Evolutionary conservation across 2,329 filamentous ascomycete species (phyloP).

Genomic region (Fusarium sp.): DNA sequence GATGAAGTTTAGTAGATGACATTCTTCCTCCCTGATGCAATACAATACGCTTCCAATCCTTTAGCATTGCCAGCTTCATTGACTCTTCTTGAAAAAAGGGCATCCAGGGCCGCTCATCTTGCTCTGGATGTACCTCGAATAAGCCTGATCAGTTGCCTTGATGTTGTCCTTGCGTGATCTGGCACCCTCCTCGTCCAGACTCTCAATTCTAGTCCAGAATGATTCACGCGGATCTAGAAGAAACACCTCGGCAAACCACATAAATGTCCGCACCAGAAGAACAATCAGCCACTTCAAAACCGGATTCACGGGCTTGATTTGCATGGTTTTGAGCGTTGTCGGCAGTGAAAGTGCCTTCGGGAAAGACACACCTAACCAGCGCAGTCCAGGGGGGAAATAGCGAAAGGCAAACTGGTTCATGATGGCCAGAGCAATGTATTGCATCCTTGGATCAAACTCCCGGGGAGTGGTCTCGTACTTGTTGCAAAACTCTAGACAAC

Average conservation of each 20-base stretch:
- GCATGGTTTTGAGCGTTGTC: constrained; percentile 4
- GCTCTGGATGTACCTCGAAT: constrained; percentile 2
- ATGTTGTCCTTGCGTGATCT: constrained; percentile 3
- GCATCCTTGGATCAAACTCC: background rate
- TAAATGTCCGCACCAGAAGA: constrained; percentile 8
- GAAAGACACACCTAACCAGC: constrained; percentile 12
- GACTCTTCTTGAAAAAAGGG: constrained; percentile 6
- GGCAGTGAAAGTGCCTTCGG: constrained; percentile 12
- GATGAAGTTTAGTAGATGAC: too few species aligned
- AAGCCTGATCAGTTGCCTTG: background rate
- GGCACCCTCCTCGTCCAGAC: background rate
- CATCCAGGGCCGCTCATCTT: constrained; percentile 9
- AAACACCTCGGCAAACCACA: constrained; percentile 12
- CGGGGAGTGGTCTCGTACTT: constrained; percentile 13
- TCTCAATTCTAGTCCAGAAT: constrained; percentile 6
- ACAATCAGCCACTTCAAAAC: constrained; percentile 7
- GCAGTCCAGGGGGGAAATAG: constrained; percentile 11
- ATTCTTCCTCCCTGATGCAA: too few species aligned
- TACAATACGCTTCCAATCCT: too few species aligned
- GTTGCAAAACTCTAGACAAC: constrained; percentile 13
- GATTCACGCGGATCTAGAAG: constrained; percentile 9
- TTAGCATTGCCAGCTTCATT: background rate
- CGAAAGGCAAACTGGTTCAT: constrained; percentile 24
- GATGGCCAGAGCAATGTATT: constrained; percentile 9
- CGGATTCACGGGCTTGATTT: constrained; percentile 5